Evolutionary conservation across 208 protist species (phyloP), one percentile per base, ranked within the genome.

Genomic region (Naegleria lovaniensis): DNA sequence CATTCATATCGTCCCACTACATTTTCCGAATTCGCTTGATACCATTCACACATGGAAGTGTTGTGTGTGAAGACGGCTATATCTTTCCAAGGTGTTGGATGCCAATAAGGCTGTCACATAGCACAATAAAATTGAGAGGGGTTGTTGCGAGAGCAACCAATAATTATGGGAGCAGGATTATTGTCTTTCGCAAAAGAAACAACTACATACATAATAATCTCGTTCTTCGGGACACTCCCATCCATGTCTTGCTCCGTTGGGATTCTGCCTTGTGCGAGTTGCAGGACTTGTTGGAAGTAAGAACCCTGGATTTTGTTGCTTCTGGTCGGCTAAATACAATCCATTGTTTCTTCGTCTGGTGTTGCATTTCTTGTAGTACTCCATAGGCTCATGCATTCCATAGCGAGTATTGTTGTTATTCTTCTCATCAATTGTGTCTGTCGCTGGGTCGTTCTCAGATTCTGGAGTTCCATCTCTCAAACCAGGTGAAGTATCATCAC

Each of bases 181-280:
- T n/a, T n/a, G n/a, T n/a, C n/a, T n/a, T n/a, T n/a, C n/a, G n/a
- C n/a, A n/a, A n/a, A n/a, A n/a, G n/a, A 48, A 48, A 9, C 43
- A 48, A 48, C 43, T 48, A 48, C 43, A 48, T 48, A 48, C 43
- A 88, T 96, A 97, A 93, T 97, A 97, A 90, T 97, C 96, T 88
- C 96, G 89, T 89, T 97, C 96, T 90, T 97, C 96, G 76, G 94
- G 94, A 88, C 96, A 97, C 91, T 97, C 96, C 33, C 94, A 96
- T 52, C 95, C 96, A 52, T 87, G 89, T 83, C 93, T 93, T 15
- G 58, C 89, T 84, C 92, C 92, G 52, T 86, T 92, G 11, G 76
- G 36, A 89, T 96, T 95, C 92, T 97, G 95, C 55, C 95, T 91
- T 9, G 96, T 97, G 43, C 11, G 83, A 15, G 52, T 58, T 36